These are phyloP conservation scores for Asterophora parasitica DNA, from an alignment of 768 basidiomycete species.

Conservation along the genomic window DNA sequence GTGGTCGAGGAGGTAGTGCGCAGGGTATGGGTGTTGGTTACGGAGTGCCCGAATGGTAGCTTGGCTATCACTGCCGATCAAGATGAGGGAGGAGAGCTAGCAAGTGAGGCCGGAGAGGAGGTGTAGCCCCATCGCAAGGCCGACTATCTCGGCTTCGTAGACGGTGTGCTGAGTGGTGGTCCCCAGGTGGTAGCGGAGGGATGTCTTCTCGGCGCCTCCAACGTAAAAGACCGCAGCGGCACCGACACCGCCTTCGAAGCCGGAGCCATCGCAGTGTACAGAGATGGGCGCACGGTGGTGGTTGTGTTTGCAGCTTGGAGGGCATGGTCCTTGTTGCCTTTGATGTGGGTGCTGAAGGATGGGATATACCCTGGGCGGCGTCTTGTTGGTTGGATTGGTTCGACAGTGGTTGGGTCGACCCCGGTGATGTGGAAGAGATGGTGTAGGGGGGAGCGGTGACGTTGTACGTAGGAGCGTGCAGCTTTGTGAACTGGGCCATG, in stretches of 20 bases:
- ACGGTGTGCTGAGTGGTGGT: background rate
- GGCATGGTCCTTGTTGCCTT: background rate
- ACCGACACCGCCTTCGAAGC: slow-evolving; percentile 7
- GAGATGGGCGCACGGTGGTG: background rate
- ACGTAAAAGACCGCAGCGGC: slow-evolving; percentile 5
- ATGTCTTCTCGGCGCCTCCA: background rate
- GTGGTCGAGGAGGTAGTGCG: slow-evolving; percentile 7
- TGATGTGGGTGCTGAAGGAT: slow-evolving; percentile 4
- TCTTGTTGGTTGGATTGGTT: background rate
- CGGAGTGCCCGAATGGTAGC: slow-evolving; percentile 5
- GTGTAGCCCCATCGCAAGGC: slow-evolving; percentile 6
- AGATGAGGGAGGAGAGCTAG: background rate
- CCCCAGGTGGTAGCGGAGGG: slow-evolving; percentile 3
- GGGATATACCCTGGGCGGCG: background rate
- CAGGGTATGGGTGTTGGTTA: slow-evolving; percentile 9
- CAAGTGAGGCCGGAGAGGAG: background rate
- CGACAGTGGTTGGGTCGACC: background rate
- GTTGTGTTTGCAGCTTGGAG: background rate
- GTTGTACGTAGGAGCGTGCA: background rate
- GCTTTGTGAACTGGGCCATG: background rate
- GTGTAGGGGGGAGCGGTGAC: slow-evolving; percentile 9
- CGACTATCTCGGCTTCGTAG: slow-evolving; percentile 9
- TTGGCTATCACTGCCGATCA: slow-evolving; percentile 12
- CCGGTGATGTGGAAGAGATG: background rate
- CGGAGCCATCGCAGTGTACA: slow-evolving; percentile 8